These are phyloP conservation scores for Schizosaccharomyces versatilis DNA, from an alignment of 1,139 yeast genomes.

Conservation along the genomic window DNA sequence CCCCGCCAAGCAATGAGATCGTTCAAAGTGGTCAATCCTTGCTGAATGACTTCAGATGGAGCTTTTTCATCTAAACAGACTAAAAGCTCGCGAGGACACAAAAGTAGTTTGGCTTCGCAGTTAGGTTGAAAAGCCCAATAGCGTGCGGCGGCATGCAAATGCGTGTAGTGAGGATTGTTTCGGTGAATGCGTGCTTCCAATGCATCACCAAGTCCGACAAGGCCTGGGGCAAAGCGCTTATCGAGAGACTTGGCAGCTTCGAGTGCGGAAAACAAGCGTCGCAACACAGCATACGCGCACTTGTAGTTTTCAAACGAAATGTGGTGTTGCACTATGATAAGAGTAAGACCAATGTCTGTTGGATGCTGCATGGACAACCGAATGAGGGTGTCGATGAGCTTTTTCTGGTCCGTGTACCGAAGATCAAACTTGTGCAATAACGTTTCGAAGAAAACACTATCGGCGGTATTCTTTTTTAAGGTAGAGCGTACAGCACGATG, in stretches of 20 bases:
- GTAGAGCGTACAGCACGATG: background rate
- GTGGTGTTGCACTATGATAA: background rate
- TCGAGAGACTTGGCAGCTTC: background rate
- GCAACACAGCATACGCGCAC: background rate
- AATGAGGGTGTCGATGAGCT: background rate
- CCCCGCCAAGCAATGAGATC: background rate
- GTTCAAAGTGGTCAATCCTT: background rate
- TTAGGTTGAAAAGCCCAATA: conserved; percentile 2
- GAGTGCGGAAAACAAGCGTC: background rate
- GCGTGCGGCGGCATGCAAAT: conserved; percentile 4
- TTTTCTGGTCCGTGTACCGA: background rate
- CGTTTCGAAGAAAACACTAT: background rate
- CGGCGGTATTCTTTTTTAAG: background rate
- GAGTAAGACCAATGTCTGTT: background rate
- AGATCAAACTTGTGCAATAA: background rate
- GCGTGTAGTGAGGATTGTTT: background rate
- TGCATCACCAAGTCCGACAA: conserved; percentile 6
- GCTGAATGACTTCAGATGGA: conserved; percentile 6
- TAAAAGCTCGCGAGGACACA: conserved; percentile 5
- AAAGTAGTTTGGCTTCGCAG: conserved; percentile 1
- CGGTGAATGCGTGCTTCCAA: background rate
- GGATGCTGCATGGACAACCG: background rate
- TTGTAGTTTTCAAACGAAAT: background rate
- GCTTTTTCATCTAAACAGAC: conserved; percentile 13
- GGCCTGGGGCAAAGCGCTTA: conserved; percentile 2